Evolutionary conservation across 148 eudicot species (phyloP), one percentile per base, ranked within the genome.

Genomic region (Rhododendron simsii): DNA sequence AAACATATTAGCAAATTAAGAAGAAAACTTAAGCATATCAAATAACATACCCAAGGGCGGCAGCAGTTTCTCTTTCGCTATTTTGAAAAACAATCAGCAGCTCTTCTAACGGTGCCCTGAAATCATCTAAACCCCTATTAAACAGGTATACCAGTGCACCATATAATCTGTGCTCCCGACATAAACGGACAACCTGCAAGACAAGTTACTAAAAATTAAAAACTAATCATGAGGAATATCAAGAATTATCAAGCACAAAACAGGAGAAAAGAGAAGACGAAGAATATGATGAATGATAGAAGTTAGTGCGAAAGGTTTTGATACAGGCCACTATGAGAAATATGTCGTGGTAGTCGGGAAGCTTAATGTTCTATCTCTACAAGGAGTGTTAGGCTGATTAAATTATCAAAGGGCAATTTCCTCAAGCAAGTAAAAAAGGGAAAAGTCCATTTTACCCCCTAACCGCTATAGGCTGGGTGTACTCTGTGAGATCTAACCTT

Each of bases 81-180:
- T 90, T 90, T 89, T 87, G 89, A 18, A 95, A 84, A 85, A 96
- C 96, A 80, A 75, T 79, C 84, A 96, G 88, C 55, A 95, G 94
- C 91, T 96, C 99, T 91, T 96, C 99, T 61, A 96, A 88, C 79
- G 99, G 99, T 78, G 98, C 91, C 92, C 90, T 92, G 87, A 93
- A 96, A 93, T 96, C 99, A 92, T 96, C 97, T 69, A 96, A 90
- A 74, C 99, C 99, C 92, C 93, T 96, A 88, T 95, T 96, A 88
- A 95, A 96, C 69, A 96, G 91, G 91, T 96, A 95, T 87, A 96
- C 91, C 86, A 96, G 86, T 73, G 99, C 99, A 81, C 98, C 93
- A 87, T 96, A 92, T 89, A 96, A 84, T 55, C 97, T 93, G 88
- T 96, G 98, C 89, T 95, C 98, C 89, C 92, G 91, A 89, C 99